A percentile compares a stretch with the other conserved stretches of the same genome.
phyloP scores from a whole-genome alignment of 75 land plant genomes.

The Picea sitchensis region DNA sequence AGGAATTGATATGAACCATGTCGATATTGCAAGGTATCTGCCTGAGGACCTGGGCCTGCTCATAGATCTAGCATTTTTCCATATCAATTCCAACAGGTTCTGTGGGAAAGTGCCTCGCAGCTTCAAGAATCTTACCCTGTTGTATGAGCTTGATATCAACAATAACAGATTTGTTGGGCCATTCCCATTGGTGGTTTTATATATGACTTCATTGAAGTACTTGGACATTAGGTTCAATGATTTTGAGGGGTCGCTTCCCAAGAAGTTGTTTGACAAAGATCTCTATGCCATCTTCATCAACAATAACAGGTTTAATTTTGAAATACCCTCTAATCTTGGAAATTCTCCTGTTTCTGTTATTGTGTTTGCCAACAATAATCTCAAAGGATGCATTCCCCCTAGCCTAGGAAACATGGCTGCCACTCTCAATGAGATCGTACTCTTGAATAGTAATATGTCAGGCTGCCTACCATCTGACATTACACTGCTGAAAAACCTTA shows the following conservation, averaged over 20 bases:
- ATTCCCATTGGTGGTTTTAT: conserved; percentile 14
- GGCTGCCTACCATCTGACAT: no score
- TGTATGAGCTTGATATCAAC: conserved; percentile 44
- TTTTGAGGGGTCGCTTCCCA: conserved; percentile 36
- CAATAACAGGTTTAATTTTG: conserved; percentile 6
- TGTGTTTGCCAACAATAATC: no score
- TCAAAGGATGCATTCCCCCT: no score
- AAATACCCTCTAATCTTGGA: no score
- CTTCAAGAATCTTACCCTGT: conserved; percentile 16
- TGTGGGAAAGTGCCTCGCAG: conserved; percentile 30
- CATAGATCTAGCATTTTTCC: conserved; percentile 47
- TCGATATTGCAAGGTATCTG: conserved; percentile 30
- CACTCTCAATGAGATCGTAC: no score
- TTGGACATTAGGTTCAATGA: conserved; percentile 13
- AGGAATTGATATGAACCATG: conserved; percentile 34
- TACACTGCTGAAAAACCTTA: no score
- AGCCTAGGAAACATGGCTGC: no score
- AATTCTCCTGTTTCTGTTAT: no score
- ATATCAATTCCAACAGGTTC: conserved; percentile 78
- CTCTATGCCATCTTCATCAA: conserved; percentile 56
- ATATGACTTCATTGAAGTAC: conserved; percentile 6
- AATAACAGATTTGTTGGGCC: conserved; percentile 19
- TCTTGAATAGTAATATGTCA: no score
- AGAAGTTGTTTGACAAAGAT: conserved; percentile 22
- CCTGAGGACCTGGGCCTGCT: conserved; percentile 18